Evolutionary conservation across 208 protist genomes (phyloP).

Genomic region (Leishmania braziliensis): DNA sequence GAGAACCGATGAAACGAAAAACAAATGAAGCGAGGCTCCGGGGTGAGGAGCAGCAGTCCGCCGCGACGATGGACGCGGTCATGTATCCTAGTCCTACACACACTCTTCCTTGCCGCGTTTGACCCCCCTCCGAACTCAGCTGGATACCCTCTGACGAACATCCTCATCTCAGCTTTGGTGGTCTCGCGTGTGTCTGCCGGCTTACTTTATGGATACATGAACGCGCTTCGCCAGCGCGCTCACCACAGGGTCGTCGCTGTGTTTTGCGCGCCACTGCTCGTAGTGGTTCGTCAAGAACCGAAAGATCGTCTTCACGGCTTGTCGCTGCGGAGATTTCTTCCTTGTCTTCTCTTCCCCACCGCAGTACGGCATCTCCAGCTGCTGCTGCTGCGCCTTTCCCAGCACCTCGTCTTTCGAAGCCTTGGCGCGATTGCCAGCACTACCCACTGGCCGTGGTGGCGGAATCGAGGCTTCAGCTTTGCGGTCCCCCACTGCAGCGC

Average conservation of each 20-base stretch:
- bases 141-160: neutral
- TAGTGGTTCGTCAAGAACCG: conserved; percentile 38
- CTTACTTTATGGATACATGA: conserved; percentile 21
- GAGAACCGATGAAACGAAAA: neutral
- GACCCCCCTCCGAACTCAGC: neutral
- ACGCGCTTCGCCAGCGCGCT: conserved; percentile 34
- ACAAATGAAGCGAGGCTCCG: neutral
- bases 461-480: neutral
- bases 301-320: conserved; percentile 36
- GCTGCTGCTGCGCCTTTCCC: conserved; percentile 1
- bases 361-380: conserved; percentile 45
- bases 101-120: neutral
- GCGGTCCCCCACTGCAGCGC: neutral
- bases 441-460: neutral
- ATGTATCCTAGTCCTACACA: neutral
- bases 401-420: neutral
- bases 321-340: conserved; percentile 11
- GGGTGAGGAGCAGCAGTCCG: neutral
- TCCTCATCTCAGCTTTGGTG: neutral
- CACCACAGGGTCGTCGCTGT: conserved; percentile 23
- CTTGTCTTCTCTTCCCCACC: conserved; percentile 46
- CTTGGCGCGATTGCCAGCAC: neutral
- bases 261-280: conserved; percentile 37
- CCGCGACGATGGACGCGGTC: neutral
- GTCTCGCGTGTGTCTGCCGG: neutral